These are phyloP conservation scores for Eucommia ulmoides DNA, from an alignment of 257 asterid species.

Conservation along the genomic window DNA sequence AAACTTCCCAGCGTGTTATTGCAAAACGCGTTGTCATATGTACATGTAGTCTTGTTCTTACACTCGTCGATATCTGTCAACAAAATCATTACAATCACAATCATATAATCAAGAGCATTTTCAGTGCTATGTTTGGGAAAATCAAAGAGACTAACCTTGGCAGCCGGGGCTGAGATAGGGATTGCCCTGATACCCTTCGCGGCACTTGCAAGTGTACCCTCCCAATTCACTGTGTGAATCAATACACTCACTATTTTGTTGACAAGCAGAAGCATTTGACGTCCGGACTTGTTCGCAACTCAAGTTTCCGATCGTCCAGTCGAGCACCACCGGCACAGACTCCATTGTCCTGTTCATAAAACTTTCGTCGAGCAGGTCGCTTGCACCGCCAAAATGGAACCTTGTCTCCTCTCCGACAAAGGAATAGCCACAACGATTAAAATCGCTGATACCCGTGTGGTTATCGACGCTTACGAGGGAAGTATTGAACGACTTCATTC, in stretches of 20 bases:
- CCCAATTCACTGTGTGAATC: constrained; percentile 15
- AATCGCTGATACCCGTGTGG: not conserved
- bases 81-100: not conserved
- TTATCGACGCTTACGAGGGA: not conserved
- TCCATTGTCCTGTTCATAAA: constrained; percentile 11
- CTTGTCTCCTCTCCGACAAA: constrained; percentile 15
- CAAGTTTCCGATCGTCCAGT: constrained; percentile 21
- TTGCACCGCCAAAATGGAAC: not conserved
- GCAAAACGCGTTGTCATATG: constrained; percentile 4
- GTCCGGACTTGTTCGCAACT: constrained; percentile 8
- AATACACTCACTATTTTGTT: constrained; percentile 16
- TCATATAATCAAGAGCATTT: not conserved
- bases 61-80: constrained; percentile 10
- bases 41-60: not conserved
- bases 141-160: constrained; percentile 17
- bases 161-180: constrained; percentile 21
- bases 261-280: constrained; percentile 11
- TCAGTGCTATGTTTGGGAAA: too few species aligned
- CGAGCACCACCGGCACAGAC: constrained; percentile 21
- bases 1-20: constrained; percentile 9
- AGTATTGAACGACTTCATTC: constrained; percentile 2
- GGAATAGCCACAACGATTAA: constrained; percentile 19
- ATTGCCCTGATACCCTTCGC: constrained; percentile 18
- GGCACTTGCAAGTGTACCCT: constrained; percentile 24
- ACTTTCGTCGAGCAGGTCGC: constrained; percentile 1